Evolutionary conservation across 768 basidiomycete species (phyloP).

Genomic region (Mycena latifolia): DNA sequence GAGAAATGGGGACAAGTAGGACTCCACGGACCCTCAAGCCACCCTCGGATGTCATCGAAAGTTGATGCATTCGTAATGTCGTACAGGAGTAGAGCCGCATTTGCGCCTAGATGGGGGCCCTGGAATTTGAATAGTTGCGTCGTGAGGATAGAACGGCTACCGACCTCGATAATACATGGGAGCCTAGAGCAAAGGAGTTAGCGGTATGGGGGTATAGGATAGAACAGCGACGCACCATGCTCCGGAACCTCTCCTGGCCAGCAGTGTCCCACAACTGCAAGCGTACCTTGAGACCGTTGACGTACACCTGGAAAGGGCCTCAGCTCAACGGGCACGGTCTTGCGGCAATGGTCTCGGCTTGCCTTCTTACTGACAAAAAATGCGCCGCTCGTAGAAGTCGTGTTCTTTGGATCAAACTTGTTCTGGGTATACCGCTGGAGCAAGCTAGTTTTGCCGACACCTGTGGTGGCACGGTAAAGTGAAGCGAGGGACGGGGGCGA

Average conservation of each 20-base stretch:
- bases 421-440: conserved; percentile 92
- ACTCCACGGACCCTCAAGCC: conserved; percentile 82
- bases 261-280: conserved; percentile 95
- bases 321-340: not conserved
- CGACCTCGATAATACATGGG: conserved; percentile 93
- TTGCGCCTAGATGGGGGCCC: conserved; percentile 71
- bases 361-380: conserved; percentile 96
- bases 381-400: conserved; percentile 92
- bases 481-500: conserved; percentile 6
- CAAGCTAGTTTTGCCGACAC: conserved; percentile 94
- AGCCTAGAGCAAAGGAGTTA: conserved; percentile 63
- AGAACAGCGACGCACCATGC: conserved; percentile 70
- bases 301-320: conserved; percentile 46
- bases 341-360: too few species aligned
- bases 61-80: conserved; percentile 93
- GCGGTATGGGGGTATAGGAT: conserved; percentile 15
- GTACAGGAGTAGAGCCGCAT: conserved; percentile 94
- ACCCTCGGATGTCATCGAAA: conserved; percentile 92
- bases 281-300: conserved; percentile 88
- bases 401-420: conserved; percentile 90
- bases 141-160: conserved; percentile 36
- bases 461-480: conserved; percentile 50
- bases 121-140: conserved; percentile 34
- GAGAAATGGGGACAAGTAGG: conserved; percentile 18
- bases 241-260: conserved; percentile 93